phyloP scores from a whole-genome alignment of 129 eudicot species.

The Cynara cardunculus region DNA sequence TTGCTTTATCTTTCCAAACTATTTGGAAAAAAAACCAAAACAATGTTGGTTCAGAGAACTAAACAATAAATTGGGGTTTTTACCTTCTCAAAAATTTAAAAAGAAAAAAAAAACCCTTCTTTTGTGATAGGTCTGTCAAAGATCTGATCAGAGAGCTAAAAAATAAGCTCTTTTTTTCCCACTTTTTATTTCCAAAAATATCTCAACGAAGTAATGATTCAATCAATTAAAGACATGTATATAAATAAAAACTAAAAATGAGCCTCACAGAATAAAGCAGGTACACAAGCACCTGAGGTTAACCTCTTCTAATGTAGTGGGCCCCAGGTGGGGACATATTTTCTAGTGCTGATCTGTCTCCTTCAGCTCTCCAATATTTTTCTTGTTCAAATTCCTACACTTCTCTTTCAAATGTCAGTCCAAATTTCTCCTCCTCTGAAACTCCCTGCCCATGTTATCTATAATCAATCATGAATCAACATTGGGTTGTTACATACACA shows the following conservation, averaged over 20 bases:
- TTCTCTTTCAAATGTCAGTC: slow-evolving; percentile 47
- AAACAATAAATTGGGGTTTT: neutral
- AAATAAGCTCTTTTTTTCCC: slow-evolving; percentile 6
- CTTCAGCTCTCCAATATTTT: slow-evolving; percentile 23
- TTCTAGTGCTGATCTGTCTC: slow-evolving; percentile 43
- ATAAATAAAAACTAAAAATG: slow-evolving; percentile 1
- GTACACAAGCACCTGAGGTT: slow-evolving; percentile 36
- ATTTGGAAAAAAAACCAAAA: neutral
- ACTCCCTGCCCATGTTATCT: slow-evolving; percentile 63
- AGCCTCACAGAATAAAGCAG: slow-evolving; percentile 16
- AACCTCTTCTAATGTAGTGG: slow-evolving; percentile 35
- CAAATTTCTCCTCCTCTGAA: slow-evolving; percentile 32
- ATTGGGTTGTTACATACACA: slow-evolving; percentile 28
- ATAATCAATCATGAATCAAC: slow-evolving; percentile 43
- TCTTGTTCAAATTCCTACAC: slow-evolving; percentile 20
- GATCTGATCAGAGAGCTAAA: slow-evolving; percentile 3
- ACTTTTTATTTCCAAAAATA: slow-evolving; percentile 12
- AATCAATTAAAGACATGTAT: neutral
- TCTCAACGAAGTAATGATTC: neutral
- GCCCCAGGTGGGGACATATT: slow-evolving; percentile 35
- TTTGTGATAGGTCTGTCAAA: slow-evolving; percentile 12
- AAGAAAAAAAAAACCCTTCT: neutral
- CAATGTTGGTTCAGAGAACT: neutral
- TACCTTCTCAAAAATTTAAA: neutral
- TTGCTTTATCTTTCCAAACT: neutral